Conservation (phyloP, 1,284 basidiomycete genomes). For the Cutaneotrichosporon cutaneum region DNA sequence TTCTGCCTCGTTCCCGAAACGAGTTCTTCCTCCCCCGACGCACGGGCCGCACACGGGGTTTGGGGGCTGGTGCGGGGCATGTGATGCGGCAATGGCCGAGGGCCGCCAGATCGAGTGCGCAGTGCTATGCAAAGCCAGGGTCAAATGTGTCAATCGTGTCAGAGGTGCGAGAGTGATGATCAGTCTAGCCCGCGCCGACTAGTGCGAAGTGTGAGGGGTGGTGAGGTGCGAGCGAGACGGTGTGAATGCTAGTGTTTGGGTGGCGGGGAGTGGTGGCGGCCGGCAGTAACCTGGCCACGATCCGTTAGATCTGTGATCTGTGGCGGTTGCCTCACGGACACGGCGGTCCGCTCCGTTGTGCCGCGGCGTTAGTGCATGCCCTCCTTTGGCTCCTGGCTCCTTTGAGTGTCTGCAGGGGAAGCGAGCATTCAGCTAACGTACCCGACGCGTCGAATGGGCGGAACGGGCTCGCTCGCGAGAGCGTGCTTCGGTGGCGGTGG, state of each 20-base stretch:
- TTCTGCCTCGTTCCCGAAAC: background rate
- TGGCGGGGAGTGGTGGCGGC: background rate
- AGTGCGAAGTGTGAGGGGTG: background rate
- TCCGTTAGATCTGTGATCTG: background rate
- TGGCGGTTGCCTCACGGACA: background rate
- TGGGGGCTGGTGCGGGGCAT: background rate
- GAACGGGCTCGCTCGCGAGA: background rate
- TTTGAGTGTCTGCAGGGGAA: background rate
- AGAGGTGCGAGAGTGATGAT: background rate
- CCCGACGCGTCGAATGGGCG: background rate
- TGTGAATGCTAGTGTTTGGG: background rate
- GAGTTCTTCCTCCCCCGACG: background rate
- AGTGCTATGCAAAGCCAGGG: background rate
- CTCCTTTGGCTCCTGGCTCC: background rate
- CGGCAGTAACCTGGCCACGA: background rate
- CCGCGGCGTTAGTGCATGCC: no score
- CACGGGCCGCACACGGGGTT: background rate
- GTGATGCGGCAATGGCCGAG: slow-evolving; percentile 1
- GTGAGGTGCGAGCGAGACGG: background rate
- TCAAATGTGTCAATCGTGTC: background rate
- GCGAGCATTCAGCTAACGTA: background rate
- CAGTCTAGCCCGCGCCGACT: background rate
- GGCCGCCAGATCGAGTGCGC: background rate
- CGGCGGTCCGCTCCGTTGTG: no score
- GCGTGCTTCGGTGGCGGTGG: background rate